phyloP scores from a whole-genome alignment of 2,329 filamentous ascomycete species.

The Blumeria hordei region DNA sequence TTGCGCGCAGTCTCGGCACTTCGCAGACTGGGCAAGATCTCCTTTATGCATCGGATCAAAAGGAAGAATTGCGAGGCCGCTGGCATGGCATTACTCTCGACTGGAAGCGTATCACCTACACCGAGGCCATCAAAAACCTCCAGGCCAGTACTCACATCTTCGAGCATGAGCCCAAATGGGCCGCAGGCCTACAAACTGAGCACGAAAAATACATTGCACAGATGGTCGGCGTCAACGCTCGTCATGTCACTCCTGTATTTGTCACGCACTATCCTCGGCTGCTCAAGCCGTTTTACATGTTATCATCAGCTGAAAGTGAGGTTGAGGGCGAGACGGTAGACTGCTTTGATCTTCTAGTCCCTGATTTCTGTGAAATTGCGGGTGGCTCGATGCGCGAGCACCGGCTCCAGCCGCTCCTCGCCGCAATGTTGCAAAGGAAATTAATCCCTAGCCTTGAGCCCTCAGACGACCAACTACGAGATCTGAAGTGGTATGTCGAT shows the following conservation, averaged over 20 bases:
- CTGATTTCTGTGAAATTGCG: slow-evolving; percentile 41
- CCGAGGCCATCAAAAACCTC: slow-evolving; percentile 47
- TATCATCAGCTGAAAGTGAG: slow-evolving; percentile 21
- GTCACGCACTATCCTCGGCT: slow-evolving; percentile 76
- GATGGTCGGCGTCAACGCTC: slow-evolving; percentile 20
- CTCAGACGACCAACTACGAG: slow-evolving; percentile 18
- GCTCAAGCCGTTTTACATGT: slow-evolving; percentile 87
- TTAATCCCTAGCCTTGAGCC: slow-evolving; percentile 17
- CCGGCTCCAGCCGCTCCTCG: slow-evolving; percentile 28
- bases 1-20: background rate
- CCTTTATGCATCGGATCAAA: slow-evolving; percentile 3
- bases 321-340: slow-evolving; percentile 26
- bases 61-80: slow-evolving; percentile 31
- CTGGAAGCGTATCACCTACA: slow-evolving; percentile 73
- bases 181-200: slow-evolving; percentile 58
- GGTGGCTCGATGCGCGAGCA: slow-evolving; percentile 51
- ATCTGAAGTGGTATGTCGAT: slow-evolving; percentile 45
- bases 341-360: slow-evolving; percentile 49
- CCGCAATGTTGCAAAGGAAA: slow-evolving; percentile 33
- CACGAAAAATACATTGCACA: slow-evolving; percentile 76
- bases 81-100: slow-evolving; percentile 42
- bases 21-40: slow-evolving; percentile 30
- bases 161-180: slow-evolving; percentile 43
- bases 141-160: slow-evolving; percentile 36
- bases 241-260: slow-evolving; percentile 41